A percentile compares a stretch with the other conserved stretches of the same genome.
These are phyloP conservation scores for Metschnikowia bowlesiae DNA, from an alignment of 805 yeast genomes.

Conservation along the genomic window DNA sequence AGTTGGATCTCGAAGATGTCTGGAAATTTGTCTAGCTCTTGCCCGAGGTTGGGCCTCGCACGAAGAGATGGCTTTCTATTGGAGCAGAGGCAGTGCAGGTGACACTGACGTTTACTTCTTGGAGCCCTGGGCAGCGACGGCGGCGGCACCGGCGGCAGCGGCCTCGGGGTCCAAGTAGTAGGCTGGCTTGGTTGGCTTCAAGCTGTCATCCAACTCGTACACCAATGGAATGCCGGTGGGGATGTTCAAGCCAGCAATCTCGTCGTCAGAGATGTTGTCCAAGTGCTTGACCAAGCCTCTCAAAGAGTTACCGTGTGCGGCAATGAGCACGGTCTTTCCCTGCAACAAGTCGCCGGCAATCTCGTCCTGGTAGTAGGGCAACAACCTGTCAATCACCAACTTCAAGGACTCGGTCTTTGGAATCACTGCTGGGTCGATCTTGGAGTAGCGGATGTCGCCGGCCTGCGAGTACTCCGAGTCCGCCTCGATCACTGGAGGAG, in stretches of 20 bases:
- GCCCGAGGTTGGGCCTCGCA: too few relatives aligned
- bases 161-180: slow-evolving; percentile 99
- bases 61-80: too few relatives aligned
- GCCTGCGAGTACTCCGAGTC: slow-evolving; percentile 78
- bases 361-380: slow-evolving; percentile 95
- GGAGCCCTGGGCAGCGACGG: slow-evolving; percentile 92
- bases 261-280: slow-evolving; percentile 87
- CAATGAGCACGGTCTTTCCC: slow-evolving; percentile 87
- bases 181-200: slow-evolving; percentile 87
- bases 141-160: slow-evolving; percentile 99
- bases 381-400: slow-evolving; percentile 90
- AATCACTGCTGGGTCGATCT: slow-evolving; percentile 77
- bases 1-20: too few relatives aligned
- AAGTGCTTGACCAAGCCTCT: slow-evolving; percentile 95
- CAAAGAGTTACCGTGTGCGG: slow-evolving; percentile 98
- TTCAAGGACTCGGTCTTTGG: slow-evolving; percentile 94
- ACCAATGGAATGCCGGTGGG: slow-evolving; percentile 99
- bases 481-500: slow-evolving; percentile 85
- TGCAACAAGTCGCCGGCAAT: slow-evolving; percentile 77
- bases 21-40: too few relatives aligned
- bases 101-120: slow-evolving; percentile 22
- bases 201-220: slow-evolving; percentile 82
- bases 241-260: slow-evolving; percentile 90
- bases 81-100: too few relatives aligned
- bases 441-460: slow-evolving; percentile 79